Evolutionary conservation across 2,329 filamentous ascomycete species (phyloP).

Genomic region (Cladorrhinum sp.): DNA sequence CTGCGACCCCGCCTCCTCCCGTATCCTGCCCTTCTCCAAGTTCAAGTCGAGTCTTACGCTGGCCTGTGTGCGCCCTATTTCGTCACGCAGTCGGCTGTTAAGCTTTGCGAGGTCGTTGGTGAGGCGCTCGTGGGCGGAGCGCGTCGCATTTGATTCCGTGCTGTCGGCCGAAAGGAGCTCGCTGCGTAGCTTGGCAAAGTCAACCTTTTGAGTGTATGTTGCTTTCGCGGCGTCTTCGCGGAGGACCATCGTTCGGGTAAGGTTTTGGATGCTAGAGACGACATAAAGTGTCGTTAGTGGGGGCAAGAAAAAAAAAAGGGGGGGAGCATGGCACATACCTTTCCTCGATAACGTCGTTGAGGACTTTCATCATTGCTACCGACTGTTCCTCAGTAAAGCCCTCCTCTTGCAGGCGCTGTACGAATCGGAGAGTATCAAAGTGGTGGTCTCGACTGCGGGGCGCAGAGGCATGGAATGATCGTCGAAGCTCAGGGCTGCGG

Average conservation of each 20-base stretch:
- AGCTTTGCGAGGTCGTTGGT: slow-evolving; percentile 95
- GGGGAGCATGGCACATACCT: slow-evolving; percentile 48
- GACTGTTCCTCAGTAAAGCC: slow-evolving; percentile 95
- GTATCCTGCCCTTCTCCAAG: slow-evolving; percentile 91
- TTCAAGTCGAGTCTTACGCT: slow-evolving; percentile 91
- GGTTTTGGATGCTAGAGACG: slow-evolving; percentile 75
- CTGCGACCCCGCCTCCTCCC: slow-evolving; percentile 93
- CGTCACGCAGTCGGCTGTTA: slow-evolving; percentile 82
- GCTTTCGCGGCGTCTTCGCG: slow-evolving; percentile 87
- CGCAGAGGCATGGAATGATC: slow-evolving; percentile 67
- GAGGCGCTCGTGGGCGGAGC: slow-evolving; percentile 84
- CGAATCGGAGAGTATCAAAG: slow-evolving; percentile 97
- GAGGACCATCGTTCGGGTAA: slow-evolving; percentile 96
- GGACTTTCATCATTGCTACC: slow-evolving; percentile 96
- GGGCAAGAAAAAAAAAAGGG: background rate
- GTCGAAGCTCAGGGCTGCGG: slow-evolving; percentile 33
- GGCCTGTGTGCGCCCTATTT: slow-evolving; percentile 91
- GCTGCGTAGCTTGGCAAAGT: slow-evolving; percentile 94
- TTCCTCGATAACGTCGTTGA: slow-evolving; percentile 96
- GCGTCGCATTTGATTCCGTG: slow-evolving; percentile 84
- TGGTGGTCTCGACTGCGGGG: slow-evolving; percentile 73
- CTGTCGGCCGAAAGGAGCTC: slow-evolving; percentile 90
- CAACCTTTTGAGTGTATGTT: slow-evolving; percentile 83
- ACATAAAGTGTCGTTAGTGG: slow-evolving; percentile 9
- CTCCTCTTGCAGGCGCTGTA: slow-evolving; percentile 82